phyloP scores from a whole-genome alignment of 257 asterid species.

The Leptodermis oblonga region DNA sequence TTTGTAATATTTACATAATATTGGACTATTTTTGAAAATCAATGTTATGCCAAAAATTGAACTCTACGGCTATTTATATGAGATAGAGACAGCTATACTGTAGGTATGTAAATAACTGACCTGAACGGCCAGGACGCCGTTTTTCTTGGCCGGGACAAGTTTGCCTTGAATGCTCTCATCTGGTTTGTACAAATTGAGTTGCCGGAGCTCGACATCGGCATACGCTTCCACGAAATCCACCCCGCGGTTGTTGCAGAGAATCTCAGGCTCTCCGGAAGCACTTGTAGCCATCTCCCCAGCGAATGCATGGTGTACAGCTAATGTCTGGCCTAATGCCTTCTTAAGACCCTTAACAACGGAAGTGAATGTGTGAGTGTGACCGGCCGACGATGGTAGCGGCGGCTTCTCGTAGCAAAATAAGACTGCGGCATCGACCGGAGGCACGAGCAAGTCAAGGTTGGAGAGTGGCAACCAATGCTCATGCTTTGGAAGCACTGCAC shows the following conservation, averaged over 20 bases:
- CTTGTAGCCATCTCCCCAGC: conserved; percentile 44
- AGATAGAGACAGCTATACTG: no score
- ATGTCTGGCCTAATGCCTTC: conserved; percentile 43
- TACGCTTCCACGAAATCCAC: conserved; percentile 54
- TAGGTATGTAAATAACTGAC: no score
- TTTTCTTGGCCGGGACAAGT: conserved; percentile 49
- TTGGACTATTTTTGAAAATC: no score
- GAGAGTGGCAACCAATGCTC: conserved; percentile 63
- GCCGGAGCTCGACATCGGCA: conserved; percentile 42
- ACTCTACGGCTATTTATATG: no score
- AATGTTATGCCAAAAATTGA: no score
- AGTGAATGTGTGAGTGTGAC: conserved; percentile 10
- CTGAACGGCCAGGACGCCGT: conserved; percentile 62
- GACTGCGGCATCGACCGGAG: conserved; percentile 51
- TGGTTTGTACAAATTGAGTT: conserved; percentile 47
- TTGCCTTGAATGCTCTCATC: conserved; percentile 47
- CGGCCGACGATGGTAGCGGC: background rate
- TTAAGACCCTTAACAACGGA: conserved; percentile 32
- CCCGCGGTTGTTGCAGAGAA: conserved; percentile 60
- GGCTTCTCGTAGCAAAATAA: conserved; percentile 48
- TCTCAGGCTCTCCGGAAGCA: conserved; percentile 53
- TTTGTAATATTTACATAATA: no score
- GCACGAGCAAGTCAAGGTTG: conserved; percentile 72
- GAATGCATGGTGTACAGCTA: conserved; percentile 43
- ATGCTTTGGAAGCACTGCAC: conserved; percentile 44